Percentiles rank a stretch among this genome's conserved stretches.
These are phyloP conservation scores for Pyrus hybrid DNA, from an alignment of 331 rosid genomes.

Conservation along the genomic window DNA sequence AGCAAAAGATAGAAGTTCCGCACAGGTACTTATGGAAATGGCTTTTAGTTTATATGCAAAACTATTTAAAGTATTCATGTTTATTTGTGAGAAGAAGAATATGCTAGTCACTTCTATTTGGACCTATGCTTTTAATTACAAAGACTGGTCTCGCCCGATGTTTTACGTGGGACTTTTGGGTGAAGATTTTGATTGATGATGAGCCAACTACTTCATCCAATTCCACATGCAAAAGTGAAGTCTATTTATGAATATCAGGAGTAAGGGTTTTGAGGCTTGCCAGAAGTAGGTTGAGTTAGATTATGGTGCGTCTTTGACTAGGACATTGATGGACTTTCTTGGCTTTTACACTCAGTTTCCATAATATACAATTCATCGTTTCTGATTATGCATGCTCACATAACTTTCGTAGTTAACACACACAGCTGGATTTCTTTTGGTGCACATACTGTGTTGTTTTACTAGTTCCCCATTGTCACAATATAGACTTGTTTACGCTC, in stretches of 20 bases:
- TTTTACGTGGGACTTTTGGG: not conserved
- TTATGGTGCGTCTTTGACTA: no score
- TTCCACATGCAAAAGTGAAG: not conserved
- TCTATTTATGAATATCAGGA: not conserved
- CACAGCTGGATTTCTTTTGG: no score
- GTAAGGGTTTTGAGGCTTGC: not conserved
- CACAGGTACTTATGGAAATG: constrained; percentile 45
- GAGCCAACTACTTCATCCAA: not conserved
- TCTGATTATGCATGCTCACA: no score
- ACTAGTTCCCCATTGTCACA: no score
- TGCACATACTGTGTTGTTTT: no score
- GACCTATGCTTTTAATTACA: not conserved
- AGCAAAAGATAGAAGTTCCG: constrained; percentile 66
- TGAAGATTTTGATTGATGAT: not conserved
- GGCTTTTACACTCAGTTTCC: no score
- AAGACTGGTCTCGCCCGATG: not conserved
- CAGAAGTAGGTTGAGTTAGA: no score
- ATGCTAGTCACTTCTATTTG: not conserved
- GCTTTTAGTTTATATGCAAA: not conserved
- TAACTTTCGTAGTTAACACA: no score
- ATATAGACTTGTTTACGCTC: no score
- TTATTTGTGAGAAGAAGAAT: not conserved
- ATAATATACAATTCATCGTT: no score
- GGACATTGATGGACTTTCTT: no score
- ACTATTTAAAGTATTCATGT: not conserved